Evolutionary conservation across 306 rosid species (phyloP).

Genomic region (Dryas alaskensis): DNA sequence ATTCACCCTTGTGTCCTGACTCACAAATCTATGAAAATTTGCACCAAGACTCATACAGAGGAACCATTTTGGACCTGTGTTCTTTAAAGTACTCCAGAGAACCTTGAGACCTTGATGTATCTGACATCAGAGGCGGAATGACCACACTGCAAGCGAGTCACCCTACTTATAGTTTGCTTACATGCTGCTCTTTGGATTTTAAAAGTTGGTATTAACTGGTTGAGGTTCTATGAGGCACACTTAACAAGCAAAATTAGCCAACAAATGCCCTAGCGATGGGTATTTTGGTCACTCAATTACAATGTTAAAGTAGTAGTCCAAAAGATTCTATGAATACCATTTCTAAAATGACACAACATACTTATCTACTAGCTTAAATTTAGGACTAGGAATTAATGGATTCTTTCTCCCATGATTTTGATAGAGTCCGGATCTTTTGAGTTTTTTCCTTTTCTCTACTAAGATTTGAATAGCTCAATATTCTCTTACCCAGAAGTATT

Average conservation of each 20-base stretch:
- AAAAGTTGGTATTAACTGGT: neutral
- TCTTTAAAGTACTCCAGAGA: neutral
- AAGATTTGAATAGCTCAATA: neutral
- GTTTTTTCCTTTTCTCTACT: neutral
- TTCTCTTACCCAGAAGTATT: neutral
- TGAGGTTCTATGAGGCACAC: neutral
- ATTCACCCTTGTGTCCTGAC: neutral
- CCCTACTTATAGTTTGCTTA: neutral
- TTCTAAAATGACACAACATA: neutral
- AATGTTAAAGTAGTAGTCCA: neutral
- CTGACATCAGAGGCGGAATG: neutral
- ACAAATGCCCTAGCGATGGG: neutral
- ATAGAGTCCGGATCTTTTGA: neutral
- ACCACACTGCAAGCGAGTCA: neutral
- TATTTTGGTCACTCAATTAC: neutral
- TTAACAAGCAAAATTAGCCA: neutral
- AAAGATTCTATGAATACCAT: neutral
- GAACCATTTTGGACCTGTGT: neutral
- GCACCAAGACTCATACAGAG: neutral
- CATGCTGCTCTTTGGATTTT: neutral
- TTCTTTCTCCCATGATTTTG: neutral
- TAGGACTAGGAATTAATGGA: neutral
- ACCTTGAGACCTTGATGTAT: neutral
- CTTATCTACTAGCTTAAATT: neutral
- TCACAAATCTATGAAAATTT: neutral